These are phyloP conservation scores for Nakaseomyces sp. DNA, from an alignment of 1,139 yeast genomes.

Conservation along the genomic window DNA sequence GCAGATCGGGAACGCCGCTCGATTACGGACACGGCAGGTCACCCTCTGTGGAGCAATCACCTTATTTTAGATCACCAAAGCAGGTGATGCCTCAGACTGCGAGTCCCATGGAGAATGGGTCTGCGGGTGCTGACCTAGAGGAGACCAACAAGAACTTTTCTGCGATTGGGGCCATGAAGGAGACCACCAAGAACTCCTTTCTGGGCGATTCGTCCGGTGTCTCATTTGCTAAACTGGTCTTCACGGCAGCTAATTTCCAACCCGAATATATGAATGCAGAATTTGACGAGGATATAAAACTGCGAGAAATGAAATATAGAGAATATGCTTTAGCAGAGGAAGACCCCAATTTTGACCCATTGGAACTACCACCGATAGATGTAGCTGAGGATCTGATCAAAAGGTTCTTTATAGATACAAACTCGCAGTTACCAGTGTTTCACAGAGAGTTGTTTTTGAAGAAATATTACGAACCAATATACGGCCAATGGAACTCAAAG, in stretches of 20 bases:
- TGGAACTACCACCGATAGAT: constrained; percentile 53
- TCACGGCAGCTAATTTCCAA: constrained; percentile 64
- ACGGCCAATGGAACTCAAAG: constrained; percentile 51
- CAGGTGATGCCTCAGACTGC: constrained; percentile 11
- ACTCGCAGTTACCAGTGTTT: constrained; percentile 70
- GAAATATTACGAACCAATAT: constrained; percentile 64
- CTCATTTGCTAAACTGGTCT: constrained; percentile 65
- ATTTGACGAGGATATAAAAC: constrained; percentile 21
- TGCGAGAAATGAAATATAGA: constrained; percentile 17
- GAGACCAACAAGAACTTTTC: constrained; percentile 20
- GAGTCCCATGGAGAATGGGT: constrained; percentile 7
- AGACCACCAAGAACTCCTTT: constrained; percentile 35
- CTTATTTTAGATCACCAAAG: constrained; percentile 4
- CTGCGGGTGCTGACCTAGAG: constrained; percentile 16
- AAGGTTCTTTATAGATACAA: constrained; percentile 67
- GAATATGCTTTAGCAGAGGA: constrained; percentile 17
- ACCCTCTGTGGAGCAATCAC: constrained; percentile 6
- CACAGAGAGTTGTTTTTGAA: constrained; percentile 70
- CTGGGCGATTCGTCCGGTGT: constrained; percentile 52
- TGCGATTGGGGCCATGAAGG: constrained; percentile 20
- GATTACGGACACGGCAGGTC: neutral
- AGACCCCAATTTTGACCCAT: constrained; percentile 15
- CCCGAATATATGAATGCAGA: constrained; percentile 25
- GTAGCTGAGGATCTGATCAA: constrained; percentile 63
- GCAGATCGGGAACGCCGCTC: neutral